Evolutionary conservation across 2,329 filamentous ascomycete genomes (phyloP).

Genomic region (Pseudopyricularia cyperi): DNA sequence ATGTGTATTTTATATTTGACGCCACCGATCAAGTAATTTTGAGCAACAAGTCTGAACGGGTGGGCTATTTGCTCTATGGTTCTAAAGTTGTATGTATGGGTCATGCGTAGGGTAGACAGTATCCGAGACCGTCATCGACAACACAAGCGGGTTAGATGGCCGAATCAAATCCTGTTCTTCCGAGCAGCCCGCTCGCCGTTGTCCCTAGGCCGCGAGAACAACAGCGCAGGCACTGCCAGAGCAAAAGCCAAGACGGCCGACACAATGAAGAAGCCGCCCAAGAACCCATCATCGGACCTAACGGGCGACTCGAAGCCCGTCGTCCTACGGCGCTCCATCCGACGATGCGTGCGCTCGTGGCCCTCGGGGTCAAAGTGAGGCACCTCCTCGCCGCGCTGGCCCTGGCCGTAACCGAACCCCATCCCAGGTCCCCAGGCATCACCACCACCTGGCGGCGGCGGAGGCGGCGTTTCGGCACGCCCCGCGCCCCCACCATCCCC

Average conservation of each 20-base stretch:
- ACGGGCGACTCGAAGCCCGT: conserved; percentile 19
- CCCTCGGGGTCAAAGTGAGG: conserved; percentile 66
- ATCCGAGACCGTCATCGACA: too few species aligned
- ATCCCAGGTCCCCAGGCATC: conserved; percentile 15
- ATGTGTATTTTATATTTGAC: too few species aligned
- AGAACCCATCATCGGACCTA: conserved; percentile 21
- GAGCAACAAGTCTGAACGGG: too few species aligned
- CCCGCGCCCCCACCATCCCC: conserved; percentile 10
- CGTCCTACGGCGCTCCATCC: conserved; percentile 34
- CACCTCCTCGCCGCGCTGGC: conserved; percentile 33
- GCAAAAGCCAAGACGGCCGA: conserved; percentile 31
- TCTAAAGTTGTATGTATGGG: too few species aligned
- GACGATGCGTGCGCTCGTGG: conserved; percentile 62
- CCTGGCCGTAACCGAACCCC: conserved; percentile 48
- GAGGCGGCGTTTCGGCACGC: conserved; percentile 8
- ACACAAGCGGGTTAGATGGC: not conserved
- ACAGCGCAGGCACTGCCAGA: conserved; percentile 24
- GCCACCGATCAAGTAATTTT: too few species aligned
- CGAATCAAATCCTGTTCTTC: not conserved
- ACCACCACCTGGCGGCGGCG: conserved; percentile 5
- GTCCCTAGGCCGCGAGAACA: not conserved
- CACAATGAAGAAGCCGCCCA: conserved; percentile 36
- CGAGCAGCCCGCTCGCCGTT: not conserved
- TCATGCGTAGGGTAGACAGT: too few species aligned
- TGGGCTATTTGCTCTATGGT: too few species aligned